These are phyloP conservation scores for Periconia macrospinosa DNA, from an alignment of 2,329 filamentous ascomycete species.

Conservation along the genomic window DNA sequence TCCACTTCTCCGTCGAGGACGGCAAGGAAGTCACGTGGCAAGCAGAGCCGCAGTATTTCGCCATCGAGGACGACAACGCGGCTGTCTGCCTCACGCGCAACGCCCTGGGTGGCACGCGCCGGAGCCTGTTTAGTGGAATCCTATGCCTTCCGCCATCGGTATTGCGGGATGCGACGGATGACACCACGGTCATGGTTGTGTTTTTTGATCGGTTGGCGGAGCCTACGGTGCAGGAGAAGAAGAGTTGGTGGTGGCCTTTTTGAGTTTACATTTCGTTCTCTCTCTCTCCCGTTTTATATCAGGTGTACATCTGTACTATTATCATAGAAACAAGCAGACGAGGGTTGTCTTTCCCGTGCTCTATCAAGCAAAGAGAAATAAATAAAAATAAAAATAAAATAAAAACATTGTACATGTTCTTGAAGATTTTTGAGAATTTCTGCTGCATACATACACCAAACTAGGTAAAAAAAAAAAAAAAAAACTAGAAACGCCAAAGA, in stretches of 20 bases:
- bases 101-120: slow-evolving; percentile 53
- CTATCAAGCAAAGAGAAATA: no score
- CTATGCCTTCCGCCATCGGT: slow-evolving; percentile 35
- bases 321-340: no score
- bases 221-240: neutral
- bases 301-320: no score
- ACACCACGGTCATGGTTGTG: slow-evolving; percentile 56
- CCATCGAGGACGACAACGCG: slow-evolving; percentile 55
- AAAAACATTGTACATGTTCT: no score
- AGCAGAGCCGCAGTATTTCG: slow-evolving; percentile 48
- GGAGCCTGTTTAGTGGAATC: slow-evolving; percentile 44
- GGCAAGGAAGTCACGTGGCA: slow-evolving; percentile 46
- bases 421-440: no score
- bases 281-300: neutral
- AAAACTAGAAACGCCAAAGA: no score
- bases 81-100: slow-evolving; percentile 57
- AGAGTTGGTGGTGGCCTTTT: slow-evolving; percentile 18
- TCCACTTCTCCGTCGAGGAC: slow-evolving; percentile 34
- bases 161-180: slow-evolving; percentile 51
- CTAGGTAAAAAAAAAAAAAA: no score
- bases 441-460: no score
- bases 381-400: neutral
- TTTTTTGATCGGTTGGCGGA: slow-evolving; percentile 50
- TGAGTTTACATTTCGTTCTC: slow-evolving; percentile 1
- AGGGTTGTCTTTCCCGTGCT: no score